Evolutionary conservation across 2,329 filamentous ascomycete species (phyloP).

Genomic region (Aspergillus pseudotamarii): DNA sequence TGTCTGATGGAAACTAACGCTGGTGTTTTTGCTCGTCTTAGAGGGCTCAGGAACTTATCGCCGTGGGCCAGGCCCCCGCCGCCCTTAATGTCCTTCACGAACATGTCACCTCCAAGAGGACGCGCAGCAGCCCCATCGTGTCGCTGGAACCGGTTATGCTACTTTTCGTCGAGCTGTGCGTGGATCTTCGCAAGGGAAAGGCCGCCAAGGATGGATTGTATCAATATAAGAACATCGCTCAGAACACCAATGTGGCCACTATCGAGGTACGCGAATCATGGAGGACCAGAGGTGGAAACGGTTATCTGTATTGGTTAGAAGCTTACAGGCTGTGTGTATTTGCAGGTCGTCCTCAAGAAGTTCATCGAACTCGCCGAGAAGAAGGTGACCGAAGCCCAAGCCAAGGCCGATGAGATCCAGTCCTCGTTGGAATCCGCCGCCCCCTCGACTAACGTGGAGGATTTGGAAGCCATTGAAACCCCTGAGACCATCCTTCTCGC

Average conservation of each 20-base stretch:
- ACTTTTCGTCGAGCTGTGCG: conserved; percentile 92
- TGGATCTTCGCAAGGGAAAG: conserved; percentile 97
- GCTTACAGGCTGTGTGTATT: conserved; percentile 13
- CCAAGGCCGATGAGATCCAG: conserved; percentile 94
- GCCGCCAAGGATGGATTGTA: conserved; percentile 98
- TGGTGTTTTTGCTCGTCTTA: conserved; percentile 34
- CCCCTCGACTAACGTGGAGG: conserved; percentile 77
- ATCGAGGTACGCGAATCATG: conserved; percentile 70
- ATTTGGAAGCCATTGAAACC: conserved; percentile 95
- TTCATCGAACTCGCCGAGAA: conserved; percentile 97
- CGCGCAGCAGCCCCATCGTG: conserved; percentile 93
- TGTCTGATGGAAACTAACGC: conserved; percentile 9
- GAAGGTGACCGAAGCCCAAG: conserved; percentile 94
- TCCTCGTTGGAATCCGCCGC: conserved; percentile 77
- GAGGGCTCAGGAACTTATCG: conserved; percentile 97
- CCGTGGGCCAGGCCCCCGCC: conserved; percentile 88
- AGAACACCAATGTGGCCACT: conserved; percentile 97
- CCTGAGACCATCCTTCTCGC: conserved; percentile 97
- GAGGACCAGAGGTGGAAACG: neutral
- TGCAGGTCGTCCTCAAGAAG: conserved; percentile 84
- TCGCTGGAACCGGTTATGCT: conserved; percentile 98
- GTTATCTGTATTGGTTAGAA: conserved; percentile 10
- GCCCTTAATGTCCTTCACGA: conserved; percentile 95
- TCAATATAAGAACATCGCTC: conserved; percentile 99
- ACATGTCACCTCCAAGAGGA: conserved; percentile 98